Evolutionary conservation across 257 asterid species (phyloP), one percentile per base, ranked within the genome.

Genomic region (Scutellaria baicalensis): DNA sequence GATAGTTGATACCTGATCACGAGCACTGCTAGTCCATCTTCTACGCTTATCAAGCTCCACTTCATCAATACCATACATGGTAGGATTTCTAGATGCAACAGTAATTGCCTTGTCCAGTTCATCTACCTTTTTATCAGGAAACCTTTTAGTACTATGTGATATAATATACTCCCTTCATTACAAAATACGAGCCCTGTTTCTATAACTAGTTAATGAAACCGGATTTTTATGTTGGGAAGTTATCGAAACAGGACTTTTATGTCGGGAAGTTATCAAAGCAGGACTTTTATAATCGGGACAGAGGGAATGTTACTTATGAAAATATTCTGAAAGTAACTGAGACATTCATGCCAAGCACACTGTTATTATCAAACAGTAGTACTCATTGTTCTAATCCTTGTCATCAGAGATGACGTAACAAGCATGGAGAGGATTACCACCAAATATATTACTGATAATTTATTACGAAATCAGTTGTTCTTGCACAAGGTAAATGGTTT

Each of bases 1-100:
- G 45, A 48, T 17, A 44, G 63, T 16, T 18, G 62, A 65, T 79
- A 94, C 99, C 96, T 94, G 99, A 42, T 79, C 71, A 11, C 88
- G 95, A 73, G 99, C 96, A 84, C 80, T 86, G 84, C 82, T 84
- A 59, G 97, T 94, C 98, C 99, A 94, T 78, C 90, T 86, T 78
- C 89, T 89, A 75, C 99, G 74, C 59, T 81, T 94, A 64, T 84
- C 97, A 63, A 94, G 97, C 85, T 94, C 99, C 50, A 51, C 80
- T 54, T 89, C 88, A 79, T 78, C 78, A 48, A 85, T 86, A 76
- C 98, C 95, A 79, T 89, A 94, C 73, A 77, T 67, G 69, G 90
- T 51, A 71, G 97, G 99, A 79, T 94, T 88, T 76, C 86, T 89
- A 50, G 97, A 83, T 17, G 98, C 97, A 65, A 94, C 96, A 35